Base-by-base conservation (phyloP, 2,329 filamentous ascomycete genomes). In the Ceratocystis papillata region DNA sequence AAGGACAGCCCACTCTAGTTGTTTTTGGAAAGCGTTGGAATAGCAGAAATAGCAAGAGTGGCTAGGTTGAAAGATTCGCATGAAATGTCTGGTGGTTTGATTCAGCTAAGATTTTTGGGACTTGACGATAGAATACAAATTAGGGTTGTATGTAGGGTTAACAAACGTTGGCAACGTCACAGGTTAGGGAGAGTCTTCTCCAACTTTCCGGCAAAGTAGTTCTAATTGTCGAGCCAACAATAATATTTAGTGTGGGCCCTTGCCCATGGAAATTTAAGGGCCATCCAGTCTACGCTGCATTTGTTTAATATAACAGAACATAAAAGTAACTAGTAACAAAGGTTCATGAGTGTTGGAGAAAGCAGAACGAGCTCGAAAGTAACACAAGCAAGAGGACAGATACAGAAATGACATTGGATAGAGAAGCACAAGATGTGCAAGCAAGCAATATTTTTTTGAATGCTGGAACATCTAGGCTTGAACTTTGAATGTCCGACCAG, bases 401-500 rank as follows among this genome's bases (percentile, higher is more conserved):
- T 65, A 60, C 60, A 46, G 48, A 53, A 37, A 50, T 65, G 45
- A 46, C 44, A 65, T 59, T 55, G 8, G 57, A 45, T 60, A 64
- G 30, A 44, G 61, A 12, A 41, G 28, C 17, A 50, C 10, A 64
- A 30, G 28, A 15, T 28, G 61, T 44, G 50, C 25, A 65, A 68
- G 55, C 65, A 65, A 68, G 37, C 61, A 67, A 63, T 53, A 33
- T 67, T 67, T 41, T 41, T 66, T 72, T 74, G 70, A 70, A 70
- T 69, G 70, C n/a, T 41, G 25, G 17, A 2, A 59, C 8, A 53
- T 53, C 41, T 67, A 67, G 53, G 73, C 77, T 72, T 81, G 76
- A 68, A 80, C 77, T 76, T 81, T 86, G 84, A 99, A 99, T 55
- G 92, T 96, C 72, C 94, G 85, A 70, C 94, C 94, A 75, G 90